Percentiles rank a stretch among this genome's conserved stretches.
These are phyloP conservation scores for Pythium scleroteichum DNA, from an alignment of 352 stramenopile species.

Conservation along the genomic window DNA sequence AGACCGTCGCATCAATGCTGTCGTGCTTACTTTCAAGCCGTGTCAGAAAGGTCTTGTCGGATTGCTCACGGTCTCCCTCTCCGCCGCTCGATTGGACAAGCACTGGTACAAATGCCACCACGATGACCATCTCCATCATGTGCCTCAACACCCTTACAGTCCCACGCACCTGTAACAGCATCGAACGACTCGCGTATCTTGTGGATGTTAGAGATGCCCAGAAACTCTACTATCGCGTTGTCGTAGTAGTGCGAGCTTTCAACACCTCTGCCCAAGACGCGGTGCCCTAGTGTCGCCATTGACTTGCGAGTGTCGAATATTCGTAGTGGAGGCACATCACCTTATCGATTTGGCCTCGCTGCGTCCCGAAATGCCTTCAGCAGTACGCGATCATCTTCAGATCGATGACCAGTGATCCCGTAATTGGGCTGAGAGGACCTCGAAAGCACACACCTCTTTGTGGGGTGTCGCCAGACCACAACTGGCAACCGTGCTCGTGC, in stretches of 20 bases:
- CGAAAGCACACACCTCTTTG: conserved; percentile 93
- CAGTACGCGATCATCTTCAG: conserved; percentile 90
- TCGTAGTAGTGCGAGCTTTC: conserved; percentile 97
- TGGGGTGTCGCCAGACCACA: conserved; percentile 91
- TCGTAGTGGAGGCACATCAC: conserved; percentile 69
- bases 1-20: no score
- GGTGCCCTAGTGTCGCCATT: conserved; percentile 82
- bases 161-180: no score
- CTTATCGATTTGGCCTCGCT: conserved; percentile 71
- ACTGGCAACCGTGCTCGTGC: conserved; percentile 91
- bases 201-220: no score
- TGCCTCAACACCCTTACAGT: no score
- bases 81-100: no score
- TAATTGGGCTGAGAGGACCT: conserved; percentile 96
- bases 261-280: conserved; percentile 88
- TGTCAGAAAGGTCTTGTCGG: no score
- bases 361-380: conserved; percentile 85
- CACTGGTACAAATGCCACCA: no score
- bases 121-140: no score
- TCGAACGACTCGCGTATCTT: no score
- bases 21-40: no score
- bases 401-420: conserved; percentile 94
- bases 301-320: conserved; percentile 84
- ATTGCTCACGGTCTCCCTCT: no score
- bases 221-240: conserved; percentile 51